Base-by-base conservation (phyloP, 2,329 filamentous ascomycete genomes). In the Aspergillus bombycis region DNA sequence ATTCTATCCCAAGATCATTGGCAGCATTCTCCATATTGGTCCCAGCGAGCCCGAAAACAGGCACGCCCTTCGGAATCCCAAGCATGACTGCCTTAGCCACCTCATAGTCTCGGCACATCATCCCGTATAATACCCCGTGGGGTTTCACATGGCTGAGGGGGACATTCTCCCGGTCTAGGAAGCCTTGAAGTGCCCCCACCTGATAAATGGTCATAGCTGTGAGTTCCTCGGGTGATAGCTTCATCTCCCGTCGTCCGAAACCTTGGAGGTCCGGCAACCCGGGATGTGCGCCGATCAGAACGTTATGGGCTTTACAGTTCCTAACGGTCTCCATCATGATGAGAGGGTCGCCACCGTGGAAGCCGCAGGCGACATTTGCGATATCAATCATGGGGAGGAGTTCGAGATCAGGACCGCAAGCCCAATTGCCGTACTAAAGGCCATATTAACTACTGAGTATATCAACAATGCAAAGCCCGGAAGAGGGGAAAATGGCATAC, bases 181-280 rank as follows among this genome's bases (percentile, higher is more conserved):
- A 86, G 1, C 78, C 87, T 64, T 86, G 83, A 2, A 90, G 77
- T 0, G 88, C 86, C 2, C 88, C 88, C 38, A 90, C 83, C 70
- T 90, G 88, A 74, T 90, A 90, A 36, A 87, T 75, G 0, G 85
- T 81, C 65, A 85, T 83, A 9, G 86, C 85, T 1, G 84, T 85
- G 64, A 86, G 77, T 67, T 89, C 86, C 21, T 85, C 84, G 1
- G 84, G 80, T 1, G 80, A 77, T 68, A 90, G 80, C 52, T 85
- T 84, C 73, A 90, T 89, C 65, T 86, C 83, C 21, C 88, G 82
- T 2, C 88, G 80, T 2, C 88, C 88, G 68, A 90, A 90, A 10
- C 88, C 88, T 75, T 87, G 82, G 26, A 89, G 80, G 71, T 90
- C 88, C n/a, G 85, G 87, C 0, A 89, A 78, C 1, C 87, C 87